Conservation (phyloP, 208 protist genomes). For the Acanthamoeba castellanii region DNA sequence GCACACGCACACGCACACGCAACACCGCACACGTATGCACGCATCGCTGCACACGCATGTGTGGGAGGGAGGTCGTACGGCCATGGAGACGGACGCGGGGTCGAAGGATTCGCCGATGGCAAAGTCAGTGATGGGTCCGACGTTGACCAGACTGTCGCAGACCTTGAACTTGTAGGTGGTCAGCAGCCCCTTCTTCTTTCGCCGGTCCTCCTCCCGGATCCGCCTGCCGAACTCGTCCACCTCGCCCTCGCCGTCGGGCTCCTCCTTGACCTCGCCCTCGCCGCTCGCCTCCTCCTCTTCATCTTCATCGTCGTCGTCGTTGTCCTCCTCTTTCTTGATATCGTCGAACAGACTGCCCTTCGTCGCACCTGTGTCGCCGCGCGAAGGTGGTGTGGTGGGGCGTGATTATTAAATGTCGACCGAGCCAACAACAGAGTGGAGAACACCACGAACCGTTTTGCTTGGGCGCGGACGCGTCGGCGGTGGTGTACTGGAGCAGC, state of each 20-base stretch:
- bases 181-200: neutral
- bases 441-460: neutral
- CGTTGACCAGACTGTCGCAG: conserved; percentile 69
- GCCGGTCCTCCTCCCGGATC: neutral
- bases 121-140: conserved; percentile 73
- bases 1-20: neutral
- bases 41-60: no score
- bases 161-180: conserved; percentile 58
- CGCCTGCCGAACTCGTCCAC: conserved; percentile 2
- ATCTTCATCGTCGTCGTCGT: conserved; percentile 27
- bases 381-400: no score
- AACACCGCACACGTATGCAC: no score
- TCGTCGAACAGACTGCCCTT: conserved; percentile 21
- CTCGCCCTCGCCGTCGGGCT: neutral
- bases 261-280: neutral
- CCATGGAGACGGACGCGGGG: conserved; percentile 39
- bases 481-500: conserved; percentile 39
- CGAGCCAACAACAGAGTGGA: neutral
- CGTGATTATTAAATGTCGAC: neutral
- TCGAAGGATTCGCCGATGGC: conserved; percentile 70
- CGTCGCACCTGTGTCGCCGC: neutral
- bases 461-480: neutral
- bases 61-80: neutral
- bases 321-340: conserved; percentile 24
- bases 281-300: neutral